phyloP scores from a whole-genome alignment of 805 yeast genomes.

The Candida quercuum region DNA sequence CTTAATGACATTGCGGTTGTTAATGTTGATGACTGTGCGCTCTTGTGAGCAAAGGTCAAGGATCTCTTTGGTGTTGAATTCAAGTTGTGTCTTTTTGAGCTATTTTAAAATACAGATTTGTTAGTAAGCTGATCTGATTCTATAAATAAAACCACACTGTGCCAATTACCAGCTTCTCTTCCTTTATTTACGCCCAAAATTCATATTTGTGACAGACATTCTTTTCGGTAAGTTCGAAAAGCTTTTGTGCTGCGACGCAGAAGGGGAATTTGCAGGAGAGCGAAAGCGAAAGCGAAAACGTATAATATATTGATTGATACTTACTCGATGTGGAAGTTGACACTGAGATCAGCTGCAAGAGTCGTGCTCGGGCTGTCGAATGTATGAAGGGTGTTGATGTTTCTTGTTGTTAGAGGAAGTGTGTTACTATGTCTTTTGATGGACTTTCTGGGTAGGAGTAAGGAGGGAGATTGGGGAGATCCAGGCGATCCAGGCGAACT shows the following conservation, averaged over 20 bases:
- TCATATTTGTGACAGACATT: conserved; percentile 9
- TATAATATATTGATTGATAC: conserved; percentile 8
- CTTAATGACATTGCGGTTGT: background rate
- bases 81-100: background rate
- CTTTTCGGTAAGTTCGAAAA: too few relatives aligned
- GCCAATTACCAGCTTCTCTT: too few relatives aligned
- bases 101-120: background rate
- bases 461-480: conserved; percentile 5
- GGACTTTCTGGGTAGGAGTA: conserved; percentile 1
- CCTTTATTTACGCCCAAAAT: too few relatives aligned
- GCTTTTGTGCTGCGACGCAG: background rate
- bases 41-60: conserved; percentile 5
- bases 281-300: background rate
- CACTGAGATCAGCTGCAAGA: conserved; percentile 32
- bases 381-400: conserved; percentile 21
- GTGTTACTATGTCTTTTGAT: too few relatives aligned
- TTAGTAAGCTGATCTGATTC: background rate
- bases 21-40: conserved; percentile 5
- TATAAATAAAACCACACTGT: background rate
- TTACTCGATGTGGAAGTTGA: conserved; percentile 31
- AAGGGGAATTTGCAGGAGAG: background rate
- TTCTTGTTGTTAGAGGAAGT: conserved; percentile 12
- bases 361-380: conserved; percentile 36
- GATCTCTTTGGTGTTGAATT: conserved; percentile 18
- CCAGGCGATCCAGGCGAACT: too few relatives aligned